Evolutionary conservation across 1,139 yeast species (phyloP).

Genomic region (Magnusiomyces tetraspermus): DNA sequence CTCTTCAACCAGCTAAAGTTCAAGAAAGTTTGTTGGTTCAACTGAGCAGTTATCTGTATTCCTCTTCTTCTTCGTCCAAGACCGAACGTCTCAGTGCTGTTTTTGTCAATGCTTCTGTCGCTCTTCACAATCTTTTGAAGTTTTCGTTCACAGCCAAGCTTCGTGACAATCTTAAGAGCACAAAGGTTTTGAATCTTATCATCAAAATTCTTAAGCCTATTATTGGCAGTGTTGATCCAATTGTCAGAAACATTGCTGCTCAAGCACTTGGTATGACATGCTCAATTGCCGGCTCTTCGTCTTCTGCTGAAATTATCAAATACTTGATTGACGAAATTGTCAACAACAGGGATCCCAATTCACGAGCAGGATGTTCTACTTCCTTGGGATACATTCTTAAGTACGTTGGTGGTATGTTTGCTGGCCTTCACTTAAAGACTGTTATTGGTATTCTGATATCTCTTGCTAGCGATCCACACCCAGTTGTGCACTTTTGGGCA

Average conservation of each 20-base stretch:
- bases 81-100: conserved; percentile 35
- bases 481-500: conserved; percentile 67
- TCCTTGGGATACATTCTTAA: conserved; percentile 53
- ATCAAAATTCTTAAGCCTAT: conserved; percentile 50
- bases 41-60: conserved; percentile 44
- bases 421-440: conserved; percentile 33
- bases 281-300: conserved; percentile 35
- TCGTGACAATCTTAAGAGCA: conserved; percentile 19
- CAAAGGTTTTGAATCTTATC: conserved; percentile 38
- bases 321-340: conserved; percentile 54
- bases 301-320: conserved; percentile 42
- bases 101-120: conserved; percentile 51
- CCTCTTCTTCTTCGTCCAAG: conserved; percentile 3
- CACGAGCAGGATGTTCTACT: conserved; percentile 56
- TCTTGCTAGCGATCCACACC: conserved; percentile 71
- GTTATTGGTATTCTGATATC: conserved; percentile 53
- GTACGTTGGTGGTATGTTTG: conserved; percentile 38
- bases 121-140: conserved; percentile 50
- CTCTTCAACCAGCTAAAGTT: conserved; percentile 65
- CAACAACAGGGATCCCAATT: conserved; percentile 48
- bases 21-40: conserved; percentile 82
- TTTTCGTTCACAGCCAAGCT: conserved; percentile 12
- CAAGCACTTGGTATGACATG: conserved; percentile 58
- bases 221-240: conserved; percentile 29
- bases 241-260: conserved; percentile 44